Conservation (phyloP, 108 stramenopile species). For the Cyclotella choctawhatcheeana region DNA sequence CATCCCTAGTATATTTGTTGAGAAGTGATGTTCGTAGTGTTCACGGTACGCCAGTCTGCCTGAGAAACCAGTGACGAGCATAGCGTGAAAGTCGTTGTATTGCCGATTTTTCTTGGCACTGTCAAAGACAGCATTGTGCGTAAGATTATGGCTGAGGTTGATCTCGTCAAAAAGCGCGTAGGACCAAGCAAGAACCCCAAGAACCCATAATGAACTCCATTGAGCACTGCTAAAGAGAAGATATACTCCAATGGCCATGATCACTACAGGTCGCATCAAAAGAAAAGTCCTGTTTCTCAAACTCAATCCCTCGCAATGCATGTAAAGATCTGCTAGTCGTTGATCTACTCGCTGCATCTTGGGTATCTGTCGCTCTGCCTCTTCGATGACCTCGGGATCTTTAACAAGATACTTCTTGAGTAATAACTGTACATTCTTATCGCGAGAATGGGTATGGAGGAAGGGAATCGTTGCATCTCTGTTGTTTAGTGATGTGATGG, state of each 20-base stretch:
- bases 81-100: background rate
- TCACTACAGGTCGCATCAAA: background rate
- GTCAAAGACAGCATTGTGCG: background rate
- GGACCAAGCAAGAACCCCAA: background rate
- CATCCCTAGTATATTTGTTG: background rate
- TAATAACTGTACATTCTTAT: constrained; percentile 1
- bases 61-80: background rate
- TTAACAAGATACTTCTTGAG: background rate
- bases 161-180: background rate
- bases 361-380: background rate
- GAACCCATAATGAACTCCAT: background rate
- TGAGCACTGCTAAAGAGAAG: background rate
- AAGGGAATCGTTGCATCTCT: constrained; percentile 1
- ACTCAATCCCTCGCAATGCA: background rate
- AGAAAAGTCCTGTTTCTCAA: background rate
- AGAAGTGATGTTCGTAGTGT: background rate
- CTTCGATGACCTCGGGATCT: background rate
- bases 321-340: background rate
- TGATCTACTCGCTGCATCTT: background rate
- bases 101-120: background rate
- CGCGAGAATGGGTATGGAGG: constrained; percentile 7
- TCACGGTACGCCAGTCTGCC: background rate
- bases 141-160: background rate
- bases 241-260: background rate
- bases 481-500: constrained; percentile 1